Evolutionary conservation across 192 early-diverging fungal species (phyloP), one percentile per base, ranked within the genome.

Genomic region (Dissophora ornata): DNA sequence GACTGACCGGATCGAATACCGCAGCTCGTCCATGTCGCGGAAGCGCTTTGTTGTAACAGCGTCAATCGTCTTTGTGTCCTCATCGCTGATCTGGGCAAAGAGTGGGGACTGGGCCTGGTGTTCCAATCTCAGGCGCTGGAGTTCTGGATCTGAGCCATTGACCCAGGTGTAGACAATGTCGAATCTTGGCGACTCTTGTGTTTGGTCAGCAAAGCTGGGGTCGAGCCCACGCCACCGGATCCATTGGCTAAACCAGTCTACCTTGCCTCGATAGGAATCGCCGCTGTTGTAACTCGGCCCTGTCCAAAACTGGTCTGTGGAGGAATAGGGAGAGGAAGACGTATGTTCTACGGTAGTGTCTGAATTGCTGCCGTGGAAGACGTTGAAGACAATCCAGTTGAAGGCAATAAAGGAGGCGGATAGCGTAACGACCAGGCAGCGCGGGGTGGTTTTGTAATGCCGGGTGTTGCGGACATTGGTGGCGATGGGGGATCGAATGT

Each of bases 131-230:
- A 71, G 22, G 2, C 13, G n/a, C 41, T 55, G 50, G 21, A 77
- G 62, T 3, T 42, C 34, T 12, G 65, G 34, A 33, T 82, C 81
- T 0, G 75, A 79, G 25, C 81, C 81, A 56, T 82, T 82, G 24
- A 82, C 81, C 81, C 81, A 82, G 19, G 77, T 82, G 42, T 82
- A 82, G 33, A 82, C 61, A 21, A 80, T 49, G 25, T 82, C 81
- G 19, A 74, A 60, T 22, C 28, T 22, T 2, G 22, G 45, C 18
- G 49, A 13, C 10, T 60, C 41, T 49, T 26, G 22, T 4, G 19
- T 15, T 4, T 33, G 32, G n/a, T 67, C 53, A 6, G 16, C 51
- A 24, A 53, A 55, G 7, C 57, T 38, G 0, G 52, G 29, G n/a
- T 77, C 59, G 22, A 77, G 44, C 30, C 59, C 59, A n/a, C 73